These are phyloP conservation scores for Ampelomyces quisqualis DNA, from an alignment of 2,329 filamentous ascomycete genomes.

Conservation along the genomic window DNA sequence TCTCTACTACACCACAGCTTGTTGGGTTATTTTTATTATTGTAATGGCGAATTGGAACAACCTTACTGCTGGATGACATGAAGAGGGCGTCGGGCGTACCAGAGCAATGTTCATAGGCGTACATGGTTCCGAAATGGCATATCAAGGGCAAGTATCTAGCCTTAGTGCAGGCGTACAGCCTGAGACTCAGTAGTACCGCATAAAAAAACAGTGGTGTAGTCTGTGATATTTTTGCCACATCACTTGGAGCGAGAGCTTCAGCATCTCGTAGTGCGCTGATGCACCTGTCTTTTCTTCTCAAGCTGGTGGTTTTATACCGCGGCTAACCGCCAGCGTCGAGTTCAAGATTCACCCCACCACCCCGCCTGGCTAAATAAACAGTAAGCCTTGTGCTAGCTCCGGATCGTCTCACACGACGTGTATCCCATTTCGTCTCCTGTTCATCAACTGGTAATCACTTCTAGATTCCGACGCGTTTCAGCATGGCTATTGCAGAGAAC, in stretches of 20 bases:
- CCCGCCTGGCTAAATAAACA: constrained; percentile 24
- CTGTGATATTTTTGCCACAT: too few species aligned
- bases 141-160: too few species aligned
- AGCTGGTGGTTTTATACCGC: constrained; percentile 17
- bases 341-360: constrained; percentile 24
- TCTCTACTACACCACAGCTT: background rate
- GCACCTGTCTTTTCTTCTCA: constrained; percentile 22
- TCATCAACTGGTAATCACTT: constrained; percentile 3
- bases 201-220: too few species aligned
- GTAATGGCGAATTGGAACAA: constrained; percentile 4
- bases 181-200: too few species aligned
- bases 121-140: background rate
- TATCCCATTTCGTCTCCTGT: background rate
- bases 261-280: too few species aligned
- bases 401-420: constrained; percentile 1
- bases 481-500: constrained; percentile 36
- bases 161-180: too few species aligned
- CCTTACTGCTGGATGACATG: background rate
- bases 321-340: constrained; percentile 24
- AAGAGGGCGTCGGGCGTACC: constrained; percentile 13
- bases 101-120: background rate
- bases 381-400: constrained; percentile 1
- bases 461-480: too few species aligned
- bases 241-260: too few species aligned
- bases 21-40: constrained; percentile 2